Evolutionary conservation across 129 eudicot genomes (phyloP), one percentile per base, ranked within the genome.

Genomic region (Flaveria robusta): DNA sequence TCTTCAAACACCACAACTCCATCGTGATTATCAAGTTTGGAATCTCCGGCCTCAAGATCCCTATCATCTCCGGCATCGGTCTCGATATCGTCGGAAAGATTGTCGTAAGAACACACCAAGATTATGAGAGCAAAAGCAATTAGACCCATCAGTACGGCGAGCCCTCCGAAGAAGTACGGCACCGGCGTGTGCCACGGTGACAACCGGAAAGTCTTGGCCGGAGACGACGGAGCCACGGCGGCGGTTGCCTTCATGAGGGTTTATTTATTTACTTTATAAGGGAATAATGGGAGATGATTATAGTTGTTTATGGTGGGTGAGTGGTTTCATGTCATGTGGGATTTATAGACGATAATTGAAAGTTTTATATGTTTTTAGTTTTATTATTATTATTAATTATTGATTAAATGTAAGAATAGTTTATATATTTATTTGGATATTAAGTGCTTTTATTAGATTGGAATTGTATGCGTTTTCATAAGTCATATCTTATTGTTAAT

Each of bases 131-230:
- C 91, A 37, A 90, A 90, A 10, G 90, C 93, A 47, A 90, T 88
- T 71, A 90, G 91, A 39, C 91, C 96, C 46, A 90, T 42, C 83
- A 88, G 72, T 39, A 88, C 90, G 1, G 96, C 92, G n/a, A 90
- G 74, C 2, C 91, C 96, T 0, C 93, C 93, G 65, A 87, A 87
- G n/a, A 90, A 84, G 80, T 90, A 90, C 34, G 96, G 93, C 8
- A 90, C 90, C 74, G 92, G 92, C 1, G 96, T 79, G 77, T 90
- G 92, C 96, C 96, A 87, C 8, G 81, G 85, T 2, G 96, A 87
- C 60, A 80, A 26, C 27, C 46, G 85, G 23, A 29, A 75, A 19
- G 42, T 24, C 24, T 74, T 64, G 41, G 85, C 74, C 51, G 82
- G 29, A 39, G 79, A 54, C 2, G 79, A 54, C 5, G 81, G 62